Evolutionary conservation across 495 filamentous ascomycete genomes (phyloP).

Genomic region (Neurospora sp.): DNA sequence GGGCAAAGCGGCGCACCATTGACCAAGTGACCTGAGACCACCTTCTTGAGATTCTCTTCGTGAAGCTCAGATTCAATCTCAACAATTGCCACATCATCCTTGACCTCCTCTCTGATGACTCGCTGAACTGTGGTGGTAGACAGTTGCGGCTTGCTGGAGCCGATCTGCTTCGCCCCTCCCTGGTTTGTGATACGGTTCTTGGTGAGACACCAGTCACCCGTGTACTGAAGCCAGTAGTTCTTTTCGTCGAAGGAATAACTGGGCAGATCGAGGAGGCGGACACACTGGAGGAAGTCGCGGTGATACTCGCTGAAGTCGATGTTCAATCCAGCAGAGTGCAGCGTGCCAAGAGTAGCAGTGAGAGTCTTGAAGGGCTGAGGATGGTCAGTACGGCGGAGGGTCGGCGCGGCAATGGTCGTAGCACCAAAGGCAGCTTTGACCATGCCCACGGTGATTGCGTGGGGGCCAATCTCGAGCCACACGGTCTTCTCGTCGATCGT

Average conservation of each 20-base stretch:
- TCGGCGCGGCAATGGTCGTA: constrained; percentile 47
- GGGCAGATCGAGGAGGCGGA: constrained; percentile 57
- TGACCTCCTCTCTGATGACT: constrained; percentile 45
- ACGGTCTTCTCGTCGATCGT: constrained; percentile 45
- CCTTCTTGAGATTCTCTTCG: constrained; percentile 46
- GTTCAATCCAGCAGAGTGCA: constrained; percentile 56
- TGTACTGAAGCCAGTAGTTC: constrained; percentile 76
- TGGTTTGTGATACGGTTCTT: constrained; percentile 58
- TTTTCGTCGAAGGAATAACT: constrained; percentile 70
- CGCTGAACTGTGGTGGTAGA: constrained; percentile 41
- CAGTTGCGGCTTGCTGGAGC: constrained; percentile 38
- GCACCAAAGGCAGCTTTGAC: constrained; percentile 55
- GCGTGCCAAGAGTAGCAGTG: constrained; percentile 43
- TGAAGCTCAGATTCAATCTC: constrained; percentile 58
- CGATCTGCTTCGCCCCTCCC: constrained; percentile 34
- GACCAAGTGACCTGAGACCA: constrained; percentile 62
- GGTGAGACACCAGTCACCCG: constrained; percentile 55
- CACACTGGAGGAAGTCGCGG: constrained; percentile 51
- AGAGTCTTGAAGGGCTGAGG: constrained; percentile 54
- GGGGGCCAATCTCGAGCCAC: constrained; percentile 60
- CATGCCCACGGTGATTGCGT: constrained; percentile 60
- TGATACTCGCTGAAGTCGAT: constrained; percentile 75
- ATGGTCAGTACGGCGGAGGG: constrained; percentile 36
- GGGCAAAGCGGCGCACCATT: constrained; percentile 48
- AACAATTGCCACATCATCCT: constrained; percentile 43